Conservation (phyloP, 2,329 filamentous ascomycete species). For the Sclerotinia sclerotiorum region DNA sequence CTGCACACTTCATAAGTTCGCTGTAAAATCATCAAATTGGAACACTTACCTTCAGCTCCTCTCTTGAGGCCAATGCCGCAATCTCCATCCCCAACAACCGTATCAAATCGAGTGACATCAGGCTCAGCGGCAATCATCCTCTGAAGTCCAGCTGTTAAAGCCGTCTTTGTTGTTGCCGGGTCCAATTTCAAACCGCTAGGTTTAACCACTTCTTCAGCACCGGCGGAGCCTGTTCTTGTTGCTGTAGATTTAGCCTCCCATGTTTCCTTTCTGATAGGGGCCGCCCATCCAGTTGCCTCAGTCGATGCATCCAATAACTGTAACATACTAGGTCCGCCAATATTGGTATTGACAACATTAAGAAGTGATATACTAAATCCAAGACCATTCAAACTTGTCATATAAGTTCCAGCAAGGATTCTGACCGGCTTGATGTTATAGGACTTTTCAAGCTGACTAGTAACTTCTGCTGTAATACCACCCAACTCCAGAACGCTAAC, state of each 20-base stretch:
- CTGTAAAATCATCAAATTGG: not conserved
- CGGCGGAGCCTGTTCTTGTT: conserved; percentile 34
- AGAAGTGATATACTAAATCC: conserved; percentile 70
- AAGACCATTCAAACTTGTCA: conserved; percentile 70
- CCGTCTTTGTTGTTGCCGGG: conserved; percentile 48
- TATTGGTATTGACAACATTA: conserved; percentile 56
- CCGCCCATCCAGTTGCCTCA: conserved; percentile 66
- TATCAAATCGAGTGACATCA: conserved; percentile 66
- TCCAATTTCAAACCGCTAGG: conserved; percentile 39
- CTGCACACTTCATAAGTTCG: conserved; percentile 35
- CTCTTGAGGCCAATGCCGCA: conserved; percentile 69
- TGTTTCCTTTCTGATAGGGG: conserved; percentile 57
- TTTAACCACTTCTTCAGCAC: conserved; percentile 39
- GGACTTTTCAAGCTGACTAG: conserved; percentile 56
- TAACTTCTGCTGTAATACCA: conserved; percentile 66
- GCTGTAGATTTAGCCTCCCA: conserved; percentile 52
- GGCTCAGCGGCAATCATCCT: conserved; percentile 63
- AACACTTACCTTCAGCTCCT: conserved; percentile 56
- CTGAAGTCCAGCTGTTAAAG: conserved; percentile 55
- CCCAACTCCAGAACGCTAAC: conserved; percentile 66
- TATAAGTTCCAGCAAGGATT: conserved; percentile 65
- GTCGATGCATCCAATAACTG: conserved; percentile 67
- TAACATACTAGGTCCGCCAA: conserved; percentile 52
- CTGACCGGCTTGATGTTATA: conserved; percentile 62
- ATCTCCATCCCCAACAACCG: conserved; percentile 70